Evolutionary conservation across 805 yeast species (phyloP), one percentile per base, ranked within the genome.

Genomic region (Candida verbasci): DNA sequence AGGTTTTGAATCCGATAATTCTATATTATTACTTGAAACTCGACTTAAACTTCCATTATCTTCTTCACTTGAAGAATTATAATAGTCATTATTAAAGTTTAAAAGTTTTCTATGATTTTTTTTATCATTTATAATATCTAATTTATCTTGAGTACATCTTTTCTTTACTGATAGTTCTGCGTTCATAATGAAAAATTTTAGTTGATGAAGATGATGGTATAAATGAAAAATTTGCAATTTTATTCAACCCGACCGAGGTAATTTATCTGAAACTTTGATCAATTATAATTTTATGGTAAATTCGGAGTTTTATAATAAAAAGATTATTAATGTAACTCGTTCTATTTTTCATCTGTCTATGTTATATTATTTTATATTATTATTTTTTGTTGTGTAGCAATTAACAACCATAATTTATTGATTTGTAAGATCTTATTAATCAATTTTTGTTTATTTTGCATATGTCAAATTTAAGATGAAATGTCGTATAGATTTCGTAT

Each of bases 91-190:
- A 28, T 41, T 43, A 6, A 47, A 17, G 14, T 41, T 39, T 5
- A 56, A 39, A 1, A 55, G 47, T 23, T 34, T 26, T 32, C 61
- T 41, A 10, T 37, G 37, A 2, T 50, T 50, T 11, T 34, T 48
- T 18, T 55, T 42, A 24, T 47, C 36, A 8, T 43, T 38, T 6
- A 55, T 52, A 2, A 37, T 26, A 7, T 45, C 38, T 17, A 53
- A 20, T 12, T 40, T 30, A 27, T 40, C 32, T 22, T 17, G 16
- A 5, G 22, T 20, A 20, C 22, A 9, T 20, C 9, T 20, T 23
- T 31, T 31, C 9, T 23, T 24, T 6, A 31, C 24, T 11, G 34
- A 31, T 24, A 23, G 12, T 17, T 31, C 25, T 5, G 16, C 16
- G 6, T 15, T 25, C 34, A 31, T 31, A 9, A 20, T 6, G 22